Evolutionary conservation across 257 asterid genomes (phyloP), one percentile per base, ranked within the genome.

Genomic region (Nicotiana tabacum): DNA sequence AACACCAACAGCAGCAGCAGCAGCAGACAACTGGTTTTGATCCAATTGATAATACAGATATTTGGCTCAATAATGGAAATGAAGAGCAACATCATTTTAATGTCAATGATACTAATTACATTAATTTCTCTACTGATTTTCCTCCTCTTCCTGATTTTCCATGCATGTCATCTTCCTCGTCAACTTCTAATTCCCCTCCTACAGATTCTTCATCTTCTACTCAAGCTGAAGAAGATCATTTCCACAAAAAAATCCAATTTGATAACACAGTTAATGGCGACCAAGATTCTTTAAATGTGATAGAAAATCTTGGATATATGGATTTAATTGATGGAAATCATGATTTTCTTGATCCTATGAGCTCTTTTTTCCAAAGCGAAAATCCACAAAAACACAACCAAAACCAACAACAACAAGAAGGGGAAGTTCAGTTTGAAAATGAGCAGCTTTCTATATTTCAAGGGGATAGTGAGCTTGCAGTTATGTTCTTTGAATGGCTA

Each of bases 401-500:
- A 39, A 6, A 39, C 46, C 46, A 37, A 5, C 43, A 35, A 4
- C 39, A 67, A 1, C 86, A 81, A 17, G 82, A 66, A 24, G 81
- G 83, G 2, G 83, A 77, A 0, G 89, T 43, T 0, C 12, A 43
- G 51, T 43, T 43, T 43, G 65, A 0, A 66, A 82, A 51, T 7
- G 84, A 77, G 9, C 88, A 89, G 15, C 87, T 89, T 0, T 83
- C 83, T 77, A 91, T 92, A 56, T 83, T 95, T 0, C 89, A 90
- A 2, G 95, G 91, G 4, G 90, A 90, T 57, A 56, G 87, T 69
- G 99, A 96, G 82, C 91, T 96, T 1, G 92, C 94, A 0, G 82
- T 48, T 55, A 91, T 94, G 18, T 96, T 96, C 74, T 83, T 96
- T 64, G 97, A 94, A 11, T 96, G 99, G 99, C 58, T 96, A 66